Percentiles rank a stretch among this genome's conserved stretches.
These are phyloP conservation scores for Poronia punctata DNA, from an alignment of 495 filamentous ascomycete genomes.

Conservation along the genomic window DNA sequence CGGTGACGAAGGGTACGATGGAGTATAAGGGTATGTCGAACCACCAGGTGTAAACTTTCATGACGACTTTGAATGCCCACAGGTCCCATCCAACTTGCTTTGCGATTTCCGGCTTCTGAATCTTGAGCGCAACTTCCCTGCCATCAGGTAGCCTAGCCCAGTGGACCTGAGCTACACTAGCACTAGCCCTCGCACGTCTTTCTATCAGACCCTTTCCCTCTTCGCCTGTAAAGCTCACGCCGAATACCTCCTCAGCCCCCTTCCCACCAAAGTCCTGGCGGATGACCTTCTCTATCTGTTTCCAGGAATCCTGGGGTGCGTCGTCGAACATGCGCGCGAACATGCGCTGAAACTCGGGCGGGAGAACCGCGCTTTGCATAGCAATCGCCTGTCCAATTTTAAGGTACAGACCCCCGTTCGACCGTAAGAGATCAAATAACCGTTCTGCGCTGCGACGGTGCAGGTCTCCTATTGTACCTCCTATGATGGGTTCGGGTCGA, in stretches of 20 bases:
- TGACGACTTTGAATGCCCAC: conserved; percentile 86
- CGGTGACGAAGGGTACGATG: conserved; percentile 81
- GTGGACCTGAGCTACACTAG: conserved; percentile 93
- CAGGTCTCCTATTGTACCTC: conserved; percentile 59
- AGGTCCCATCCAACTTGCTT: conserved; percentile 88
- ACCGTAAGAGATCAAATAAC: conserved; percentile 66
- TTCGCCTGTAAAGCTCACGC: conserved; percentile 67
- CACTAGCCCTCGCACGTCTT: conserved; percentile 74
- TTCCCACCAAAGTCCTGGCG: conserved; percentile 78
- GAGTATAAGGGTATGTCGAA: conserved; percentile 87
- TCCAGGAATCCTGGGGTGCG: conserved; percentile 90
- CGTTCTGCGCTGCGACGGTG: conserved; percentile 79
- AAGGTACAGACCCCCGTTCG: conserved; percentile 89
- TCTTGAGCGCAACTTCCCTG: conserved; percentile 85
- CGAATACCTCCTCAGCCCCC: conserved; percentile 80
- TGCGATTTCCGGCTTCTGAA: conserved; percentile 91
- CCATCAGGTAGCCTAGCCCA: conserved; percentile 83
- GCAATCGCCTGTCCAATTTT: conserved; percentile 98
- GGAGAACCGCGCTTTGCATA: conserved; percentile 92
- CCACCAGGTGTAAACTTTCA: conserved; percentile 65
- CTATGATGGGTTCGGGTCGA: conserved; percentile 62
- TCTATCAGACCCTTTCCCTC: conserved; percentile 74
- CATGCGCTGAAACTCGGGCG: conserved; percentile 91
- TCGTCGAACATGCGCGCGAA: conserved; percentile 97
- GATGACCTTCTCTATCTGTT: conserved; percentile 79